phyloP scores from a whole-genome alignment of 805 yeast species.

The Cyberlindnera petersonii region DNA sequence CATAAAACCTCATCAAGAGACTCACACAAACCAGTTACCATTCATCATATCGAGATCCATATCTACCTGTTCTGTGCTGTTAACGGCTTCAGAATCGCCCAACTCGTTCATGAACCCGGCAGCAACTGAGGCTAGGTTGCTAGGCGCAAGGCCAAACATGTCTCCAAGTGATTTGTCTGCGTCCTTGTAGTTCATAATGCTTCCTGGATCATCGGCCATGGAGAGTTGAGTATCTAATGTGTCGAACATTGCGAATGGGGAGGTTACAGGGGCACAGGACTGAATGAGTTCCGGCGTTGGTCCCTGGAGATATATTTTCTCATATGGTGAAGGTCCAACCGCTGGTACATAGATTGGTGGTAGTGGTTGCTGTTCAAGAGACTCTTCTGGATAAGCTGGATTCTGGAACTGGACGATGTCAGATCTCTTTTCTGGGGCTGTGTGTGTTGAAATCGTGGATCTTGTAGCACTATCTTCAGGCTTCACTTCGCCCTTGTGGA shows the following conservation, averaged over 20 bases:
- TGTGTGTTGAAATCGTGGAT: conserved; percentile 3
- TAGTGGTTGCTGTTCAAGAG: conserved; percentile 1
- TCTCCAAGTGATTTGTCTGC: conserved; percentile 19
- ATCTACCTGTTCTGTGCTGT: too few species aligned
- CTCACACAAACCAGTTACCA: conserved; percentile 25
- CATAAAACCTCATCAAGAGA: background rate
- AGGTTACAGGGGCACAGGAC: background rate
- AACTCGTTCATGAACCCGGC: conserved; percentile 7
- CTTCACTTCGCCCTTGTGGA: too few species aligned
- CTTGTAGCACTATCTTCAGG: conserved; percentile 14
- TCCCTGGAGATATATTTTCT: too few species aligned
- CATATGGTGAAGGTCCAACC: too few species aligned
- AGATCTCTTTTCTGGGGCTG: background rate
- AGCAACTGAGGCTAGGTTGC: conserved; percentile 1
- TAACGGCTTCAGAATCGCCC: conserved; percentile 6
- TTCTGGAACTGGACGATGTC: background rate
- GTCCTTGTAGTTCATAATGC: conserved; percentile 13
- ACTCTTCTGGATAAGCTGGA: conserved; percentile 5
- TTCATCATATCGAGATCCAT: conserved; percentile 20
- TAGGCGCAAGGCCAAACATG: conserved; percentile 15
- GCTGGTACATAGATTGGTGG: background rate
- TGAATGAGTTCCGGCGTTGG: background rate
- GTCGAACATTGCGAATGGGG: conserved; percentile 1
- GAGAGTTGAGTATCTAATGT: conserved; percentile 3
- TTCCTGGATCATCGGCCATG: conserved; percentile 12